These are phyloP conservation scores for Amanita rubescens DNA, from an alignment of 768 basidiomycete genomes.

Conservation along the genomic window DNA sequence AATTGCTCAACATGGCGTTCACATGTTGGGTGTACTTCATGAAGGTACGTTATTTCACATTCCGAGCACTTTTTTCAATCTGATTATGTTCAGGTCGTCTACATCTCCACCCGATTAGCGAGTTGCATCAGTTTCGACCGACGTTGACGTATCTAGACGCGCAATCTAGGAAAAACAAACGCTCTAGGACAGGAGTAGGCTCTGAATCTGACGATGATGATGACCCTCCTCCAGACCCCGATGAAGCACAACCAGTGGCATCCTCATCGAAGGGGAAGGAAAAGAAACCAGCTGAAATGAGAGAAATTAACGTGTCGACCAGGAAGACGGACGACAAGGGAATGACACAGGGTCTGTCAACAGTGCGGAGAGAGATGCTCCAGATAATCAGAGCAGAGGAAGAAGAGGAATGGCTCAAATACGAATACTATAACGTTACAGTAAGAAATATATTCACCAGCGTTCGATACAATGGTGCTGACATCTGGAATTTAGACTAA, in stretches of 20 bases:
- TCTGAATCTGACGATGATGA: slow-evolving; percentile 73
- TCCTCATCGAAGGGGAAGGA: slow-evolving; percentile 45
- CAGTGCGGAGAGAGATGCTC: slow-evolving; percentile 70
- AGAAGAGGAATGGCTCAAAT: slow-evolving; percentile 67
- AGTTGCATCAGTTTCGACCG: slow-evolving; percentile 79
- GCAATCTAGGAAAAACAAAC: slow-evolving; percentile 55
- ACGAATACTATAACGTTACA: slow-evolving; percentile 58
- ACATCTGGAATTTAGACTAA: slow-evolving; percentile 36
- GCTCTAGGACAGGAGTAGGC: slow-evolving; percentile 33
- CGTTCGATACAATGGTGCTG: slow-evolving; percentile 1
- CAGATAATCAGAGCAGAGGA: slow-evolving; percentile 66
- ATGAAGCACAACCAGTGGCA: slow-evolving; percentile 49
- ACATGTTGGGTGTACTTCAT: slow-evolving; percentile 73
- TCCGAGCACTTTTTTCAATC: neutral
- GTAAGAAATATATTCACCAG: slow-evolving; percentile 30
- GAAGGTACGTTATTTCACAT: slow-evolving; percentile 42
- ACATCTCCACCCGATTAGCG: slow-evolving; percentile 70
- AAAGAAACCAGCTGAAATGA: slow-evolving; percentile 55
- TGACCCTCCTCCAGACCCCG: slow-evolving; percentile 74
- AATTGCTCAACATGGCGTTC: slow-evolving; percentile 53
- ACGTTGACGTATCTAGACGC: slow-evolving; percentile 76
- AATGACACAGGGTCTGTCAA: slow-evolving; percentile 48
- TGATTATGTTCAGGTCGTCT: slow-evolving; percentile 44
- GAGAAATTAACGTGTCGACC: slow-evolving; percentile 72
- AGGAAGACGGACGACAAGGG: slow-evolving; percentile 63